Evolutionary conservation across 2,329 filamentous ascomycete species (phyloP).

Genomic region (Ophiostoma perfectum): DNA sequence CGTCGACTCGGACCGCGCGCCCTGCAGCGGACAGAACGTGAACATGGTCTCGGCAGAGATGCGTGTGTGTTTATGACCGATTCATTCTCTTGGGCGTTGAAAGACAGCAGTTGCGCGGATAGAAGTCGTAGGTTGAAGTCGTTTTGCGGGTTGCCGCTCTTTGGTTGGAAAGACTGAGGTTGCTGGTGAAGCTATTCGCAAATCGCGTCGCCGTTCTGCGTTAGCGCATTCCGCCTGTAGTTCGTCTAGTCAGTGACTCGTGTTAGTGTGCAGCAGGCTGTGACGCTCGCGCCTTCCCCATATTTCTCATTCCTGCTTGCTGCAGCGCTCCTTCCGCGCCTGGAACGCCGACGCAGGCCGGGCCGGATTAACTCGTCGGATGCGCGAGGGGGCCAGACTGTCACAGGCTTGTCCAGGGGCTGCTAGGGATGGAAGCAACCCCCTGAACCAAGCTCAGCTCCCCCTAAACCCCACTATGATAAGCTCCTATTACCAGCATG

Average conservation of each 20-base stretch:
- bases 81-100: background rate
- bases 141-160: background rate
- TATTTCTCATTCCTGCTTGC: conserved; percentile 1
- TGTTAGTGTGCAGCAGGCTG: conserved; percentile 1
- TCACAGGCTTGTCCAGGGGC: conserved; percentile 6
- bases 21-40: conserved; percentile 87
- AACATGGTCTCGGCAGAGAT: conserved; percentile 61
- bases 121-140: background rate
- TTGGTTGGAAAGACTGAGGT: background rate
- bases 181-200: conserved; percentile 20
- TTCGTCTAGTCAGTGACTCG: conserved; percentile 2
- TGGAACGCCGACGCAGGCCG: background rate
- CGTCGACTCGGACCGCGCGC: conserved; percentile 78
- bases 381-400: background rate
- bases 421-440: background rate
- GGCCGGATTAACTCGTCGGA: conserved; percentile 4
- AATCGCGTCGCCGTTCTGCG: conserved; percentile 21
- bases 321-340: conserved; percentile 1
- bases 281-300: conserved; percentile 15
- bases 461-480: background rate
- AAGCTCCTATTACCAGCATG: background rate
- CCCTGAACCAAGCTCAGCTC: conserved; percentile 2
- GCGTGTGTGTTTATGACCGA: background rate
- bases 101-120: too few species aligned
- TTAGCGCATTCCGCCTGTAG: conserved; percentile 19